These are phyloP conservation scores for Cladosporium sp. DNA, from an alignment of 2,329 filamentous ascomycete genomes.

Conservation along the genomic window DNA sequence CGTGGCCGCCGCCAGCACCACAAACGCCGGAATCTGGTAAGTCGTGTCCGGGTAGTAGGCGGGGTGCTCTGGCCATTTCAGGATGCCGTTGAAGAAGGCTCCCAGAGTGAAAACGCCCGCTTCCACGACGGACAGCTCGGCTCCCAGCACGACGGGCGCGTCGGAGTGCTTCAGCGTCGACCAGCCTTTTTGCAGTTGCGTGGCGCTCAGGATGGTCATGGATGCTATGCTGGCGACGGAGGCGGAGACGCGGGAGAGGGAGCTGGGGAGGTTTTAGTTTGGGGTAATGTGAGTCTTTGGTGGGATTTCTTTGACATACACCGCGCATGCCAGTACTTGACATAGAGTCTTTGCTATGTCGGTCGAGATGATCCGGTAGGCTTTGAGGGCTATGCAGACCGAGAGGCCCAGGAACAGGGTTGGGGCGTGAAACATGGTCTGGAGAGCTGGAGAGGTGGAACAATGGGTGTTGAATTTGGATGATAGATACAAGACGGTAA, in stretches of 20 bases:
- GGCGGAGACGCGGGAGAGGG: slow-evolving; percentile 6
- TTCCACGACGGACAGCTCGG: slow-evolving; percentile 4
- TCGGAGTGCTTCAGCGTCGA: slow-evolving; percentile 9
- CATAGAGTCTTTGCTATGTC: slow-evolving; percentile 3
- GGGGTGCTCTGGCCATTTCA: slow-evolving; percentile 7
- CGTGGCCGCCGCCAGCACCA: neutral
- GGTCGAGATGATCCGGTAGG: slow-evolving; percentile 10
- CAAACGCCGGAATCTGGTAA: slow-evolving; percentile 1
- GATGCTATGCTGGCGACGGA: slow-evolving; percentile 5
- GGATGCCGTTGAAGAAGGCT: slow-evolving; percentile 6
- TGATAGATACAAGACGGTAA: no score
- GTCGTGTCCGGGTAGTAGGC: neutral
- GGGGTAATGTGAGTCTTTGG: neutral
- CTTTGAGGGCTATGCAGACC: slow-evolving; percentile 10
- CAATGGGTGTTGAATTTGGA: no score
- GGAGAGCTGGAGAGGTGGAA: neutral
- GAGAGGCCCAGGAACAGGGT: slow-evolving; percentile 7
- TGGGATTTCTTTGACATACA: neutral
- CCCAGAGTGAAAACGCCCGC: slow-evolving; percentile 2
- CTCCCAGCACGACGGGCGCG: slow-evolving; percentile 4
- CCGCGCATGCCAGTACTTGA: slow-evolving; percentile 7
- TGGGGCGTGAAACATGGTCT: slow-evolving; percentile 5
- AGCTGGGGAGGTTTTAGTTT: neutral
- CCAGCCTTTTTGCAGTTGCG: slow-evolving; percentile 10
- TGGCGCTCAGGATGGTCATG: slow-evolving; percentile 8